Evolutionary conservation across 805 yeast species (phyloP).

Genomic region (Candida chilensis): DNA sequence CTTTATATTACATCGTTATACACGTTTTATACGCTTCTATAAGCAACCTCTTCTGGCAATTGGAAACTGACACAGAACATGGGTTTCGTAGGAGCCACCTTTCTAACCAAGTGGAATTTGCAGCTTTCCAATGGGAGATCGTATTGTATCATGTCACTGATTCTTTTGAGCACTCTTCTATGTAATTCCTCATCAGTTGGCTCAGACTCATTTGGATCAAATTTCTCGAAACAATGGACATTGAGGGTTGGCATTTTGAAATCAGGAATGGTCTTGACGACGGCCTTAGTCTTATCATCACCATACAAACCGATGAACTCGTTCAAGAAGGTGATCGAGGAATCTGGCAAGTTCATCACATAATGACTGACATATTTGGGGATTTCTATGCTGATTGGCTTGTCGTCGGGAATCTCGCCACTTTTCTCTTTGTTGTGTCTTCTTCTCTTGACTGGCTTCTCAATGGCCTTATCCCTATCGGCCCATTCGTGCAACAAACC

Average conservation of each 20-base stretch:
- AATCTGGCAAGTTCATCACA: conserved; percentile 94
- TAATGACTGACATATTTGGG: conserved; percentile 60
- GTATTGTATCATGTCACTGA: conserved; percentile 33
- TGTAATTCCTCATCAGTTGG: conserved; percentile 64
- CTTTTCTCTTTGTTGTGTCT: conserved; percentile 13
- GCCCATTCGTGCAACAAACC: conserved; percentile 38
- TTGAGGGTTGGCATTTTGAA: conserved; percentile 68
- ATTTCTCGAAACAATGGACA: conserved; percentile 90
- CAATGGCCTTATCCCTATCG: conserved; percentile 20
- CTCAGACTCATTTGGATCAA: conserved; percentile 57
- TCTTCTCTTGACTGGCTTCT: conserved; percentile 26
- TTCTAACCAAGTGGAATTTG: conserved; percentile 76
- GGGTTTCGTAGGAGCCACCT: conserved; percentile 93
- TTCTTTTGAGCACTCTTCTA: conserved; percentile 42
- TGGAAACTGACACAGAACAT: conserved; percentile 85
- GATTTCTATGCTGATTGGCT: conserved; percentile 17
- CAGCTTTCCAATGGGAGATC: conserved; percentile 39
- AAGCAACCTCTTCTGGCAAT: conserved; percentile 63
- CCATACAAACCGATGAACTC: conserved; percentile 69
- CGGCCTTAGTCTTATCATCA: conserved; percentile 22
- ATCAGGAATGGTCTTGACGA: conserved; percentile 25
- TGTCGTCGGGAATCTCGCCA: conserved; percentile 9
- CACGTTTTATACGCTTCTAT: neutral
- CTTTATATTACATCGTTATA: neutral
- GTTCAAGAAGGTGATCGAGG: conserved; percentile 76